A percentile compares a stretch with the other conserved stretches of the same genome.
These are phyloP conservation scores for Coelastrella sp. DNA, from an alignment of 139 green algal genomes.

Conservation along the genomic window DNA sequence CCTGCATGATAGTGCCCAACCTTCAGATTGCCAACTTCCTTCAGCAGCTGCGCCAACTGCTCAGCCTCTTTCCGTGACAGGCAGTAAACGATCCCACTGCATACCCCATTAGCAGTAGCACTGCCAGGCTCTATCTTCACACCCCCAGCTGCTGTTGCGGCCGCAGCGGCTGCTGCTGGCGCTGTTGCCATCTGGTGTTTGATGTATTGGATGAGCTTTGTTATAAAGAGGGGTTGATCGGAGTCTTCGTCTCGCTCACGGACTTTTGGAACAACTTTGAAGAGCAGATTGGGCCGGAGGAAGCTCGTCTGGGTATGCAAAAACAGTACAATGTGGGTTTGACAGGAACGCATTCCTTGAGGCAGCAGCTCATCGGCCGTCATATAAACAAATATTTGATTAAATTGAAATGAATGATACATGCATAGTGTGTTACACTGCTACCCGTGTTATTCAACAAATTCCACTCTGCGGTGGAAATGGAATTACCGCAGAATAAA, in stretches of 20 bases:
- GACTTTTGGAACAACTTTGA: slow-evolving; percentile 77
- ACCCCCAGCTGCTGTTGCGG: background rate
- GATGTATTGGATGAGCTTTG: slow-evolving; percentile 46
- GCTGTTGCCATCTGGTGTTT: slow-evolving; percentile 1
- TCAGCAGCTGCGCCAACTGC: slow-evolving; percentile 68
- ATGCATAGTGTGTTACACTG: no score
- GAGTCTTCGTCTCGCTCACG: slow-evolving; percentile 54
- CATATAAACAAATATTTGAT: no score
- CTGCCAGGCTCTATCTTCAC: background rate
- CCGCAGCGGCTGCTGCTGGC: background rate
- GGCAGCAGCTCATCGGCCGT: background rate
- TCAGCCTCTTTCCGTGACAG: slow-evolving; percentile 89
- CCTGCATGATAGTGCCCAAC: slow-evolving; percentile 90
- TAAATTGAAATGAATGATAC: background rate
- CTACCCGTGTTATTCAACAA: no score
- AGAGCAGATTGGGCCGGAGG: slow-evolving; percentile 85
- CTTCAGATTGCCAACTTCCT: slow-evolving; percentile 58
- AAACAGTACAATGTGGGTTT: background rate
- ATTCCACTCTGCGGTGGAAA: no score
- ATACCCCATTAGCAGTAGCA: background rate
- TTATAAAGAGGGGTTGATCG: slow-evolving; percentile 51
- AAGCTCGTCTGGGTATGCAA: slow-evolving; percentile 78
- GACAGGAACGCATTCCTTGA: no score
- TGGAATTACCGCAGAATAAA: no score
- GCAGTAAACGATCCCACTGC: slow-evolving; percentile 95